These are phyloP conservation scores for Papilionanthe hybrid DNA, from an alignment of 116 monocot genomes.

Conservation along the genomic window DNA sequence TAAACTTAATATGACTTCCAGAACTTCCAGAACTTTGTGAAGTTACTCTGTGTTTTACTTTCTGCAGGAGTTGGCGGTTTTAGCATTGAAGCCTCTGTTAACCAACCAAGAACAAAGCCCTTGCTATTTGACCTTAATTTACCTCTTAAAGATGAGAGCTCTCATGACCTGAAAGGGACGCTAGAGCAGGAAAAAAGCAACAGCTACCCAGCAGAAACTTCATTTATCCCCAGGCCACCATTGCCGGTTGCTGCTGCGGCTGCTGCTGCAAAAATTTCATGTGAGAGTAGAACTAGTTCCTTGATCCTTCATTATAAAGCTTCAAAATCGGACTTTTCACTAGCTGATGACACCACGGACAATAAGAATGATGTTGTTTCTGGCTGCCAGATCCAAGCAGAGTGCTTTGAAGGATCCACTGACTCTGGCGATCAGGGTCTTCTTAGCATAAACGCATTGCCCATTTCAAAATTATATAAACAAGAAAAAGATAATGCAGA, in stretches of 20 bases:
- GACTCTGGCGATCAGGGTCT: not conserved
- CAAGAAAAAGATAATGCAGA: not conserved
- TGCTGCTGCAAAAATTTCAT: slow-evolving; percentile 1
- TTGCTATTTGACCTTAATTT: slow-evolving; percentile 21
- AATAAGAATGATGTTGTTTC: not conserved
- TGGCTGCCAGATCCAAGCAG: not conserved
- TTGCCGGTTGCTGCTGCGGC: not conserved
- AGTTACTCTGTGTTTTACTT: too few species aligned
- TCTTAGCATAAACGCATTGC: not conserved
- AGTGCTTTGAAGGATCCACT: slow-evolving; percentile 9
- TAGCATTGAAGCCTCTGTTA: not conserved
- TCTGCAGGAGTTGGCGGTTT: not conserved
- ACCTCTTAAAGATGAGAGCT: slow-evolving; percentile 14
- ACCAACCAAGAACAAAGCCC: not conserved
- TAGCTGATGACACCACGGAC: not conserved
- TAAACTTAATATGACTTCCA: too few species aligned
- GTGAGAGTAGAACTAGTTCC: not conserved
- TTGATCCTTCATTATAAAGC: not conserved
- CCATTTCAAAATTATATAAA: not conserved
- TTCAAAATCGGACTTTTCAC: not conserved
- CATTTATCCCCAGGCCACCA: not conserved
- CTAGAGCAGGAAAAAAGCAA: slow-evolving; percentile 4
- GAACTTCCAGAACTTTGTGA: too few species aligned
- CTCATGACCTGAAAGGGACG: slow-evolving; percentile 7
- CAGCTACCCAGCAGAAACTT: not conserved